These are phyloP conservation scores for Phlegmacium glaucopus DNA, from an alignment of 768 basidiomycete genomes.

Conservation along the genomic window DNA sequence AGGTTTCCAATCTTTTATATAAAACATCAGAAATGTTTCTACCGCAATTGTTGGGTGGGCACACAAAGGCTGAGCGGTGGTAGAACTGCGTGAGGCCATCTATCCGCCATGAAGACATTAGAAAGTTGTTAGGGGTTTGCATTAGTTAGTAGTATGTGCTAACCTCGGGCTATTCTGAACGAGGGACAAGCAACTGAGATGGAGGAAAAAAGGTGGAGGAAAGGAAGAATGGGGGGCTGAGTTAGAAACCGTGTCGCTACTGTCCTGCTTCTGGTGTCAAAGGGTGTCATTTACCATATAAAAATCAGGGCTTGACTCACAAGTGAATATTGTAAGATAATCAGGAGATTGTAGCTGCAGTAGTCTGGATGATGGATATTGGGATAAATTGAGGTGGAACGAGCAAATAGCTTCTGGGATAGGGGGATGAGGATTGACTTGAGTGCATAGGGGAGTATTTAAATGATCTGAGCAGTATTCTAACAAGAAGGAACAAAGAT, in stretches of 20 bases:
- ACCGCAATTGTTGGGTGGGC: background rate
- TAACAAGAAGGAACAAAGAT: background rate
- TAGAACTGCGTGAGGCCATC: too few species aligned
- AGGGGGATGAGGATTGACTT: too few species aligned
- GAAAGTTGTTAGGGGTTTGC: too few species aligned
- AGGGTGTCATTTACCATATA: conserved; percentile 34
- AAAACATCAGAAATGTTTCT: too few species aligned
- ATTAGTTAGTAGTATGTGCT: too few species aligned
- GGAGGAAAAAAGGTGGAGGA: background rate
- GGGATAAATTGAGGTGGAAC: too few species aligned
- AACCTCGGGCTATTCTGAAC: too few species aligned
- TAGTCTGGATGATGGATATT: too few species aligned
- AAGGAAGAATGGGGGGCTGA: conserved; percentile 9
- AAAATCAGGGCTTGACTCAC: conserved; percentile 30
- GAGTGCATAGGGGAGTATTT: background rate
- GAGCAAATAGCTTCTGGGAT: too few species aligned
- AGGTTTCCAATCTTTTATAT: conserved; percentile 16
- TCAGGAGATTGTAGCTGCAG: too few species aligned
- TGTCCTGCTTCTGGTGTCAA: conserved; percentile 17
- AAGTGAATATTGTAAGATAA: background rate
- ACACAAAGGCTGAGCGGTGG: background rate
- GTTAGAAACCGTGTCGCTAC: conserved; percentile 19
- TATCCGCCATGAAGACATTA: too few species aligned
- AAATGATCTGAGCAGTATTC: background rate
- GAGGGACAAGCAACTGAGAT: conserved; percentile 1